Evolutionary conservation across 331 rosid genomes (phyloP), one percentile per base, ranked within the genome.

Genomic region (Dryas integrifolia): DNA sequence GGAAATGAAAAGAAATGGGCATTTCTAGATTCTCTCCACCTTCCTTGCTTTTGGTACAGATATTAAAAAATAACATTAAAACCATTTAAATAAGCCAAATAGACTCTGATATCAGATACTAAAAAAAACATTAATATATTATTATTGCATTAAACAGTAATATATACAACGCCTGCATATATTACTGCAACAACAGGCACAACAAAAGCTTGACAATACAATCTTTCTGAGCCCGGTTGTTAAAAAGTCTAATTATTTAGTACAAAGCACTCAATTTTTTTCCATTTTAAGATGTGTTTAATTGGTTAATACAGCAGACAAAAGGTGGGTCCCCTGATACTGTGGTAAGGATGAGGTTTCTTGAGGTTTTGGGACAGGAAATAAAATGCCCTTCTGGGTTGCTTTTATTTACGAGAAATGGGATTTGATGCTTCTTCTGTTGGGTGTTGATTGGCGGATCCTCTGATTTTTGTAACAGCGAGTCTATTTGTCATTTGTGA

Each of bases 1-100:
- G 73, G 80, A 58, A 69, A 45, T 63, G 74, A 73, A 81, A 78
- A 80, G 70, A 85, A 82, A 83, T 79, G 83, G 71, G 58, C 86
- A 89, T 79, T 89, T 89, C 81, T 88, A 90, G 97, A 92, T 92
- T 93, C 98, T 88, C 85, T 82, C 86, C 83, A 75, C 81, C 80
- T 63, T 85, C 83, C 83, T 73, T 80, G 82, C 90, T 72, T 84
- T 80, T 62, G 81, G 79, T 77, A 59, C 83, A 39, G 74, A 72
- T 77, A 79, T 76, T 70, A 72, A 79, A 77, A 70, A 58, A 30
- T 15, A 58, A 52, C 0, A 16, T 8, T 13, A 52, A n/a, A 62
- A 0, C 41, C 43, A 48, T 46, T 72, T 48, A 40, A 49, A 38
- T 45, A 59, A 9, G 0, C 58, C 49, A n/a, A 57, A 14, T 15